Evolutionary conservation across 768 basidiomycete genomes (phyloP), one percentile per base, ranked within the genome.

Genomic region (Termitomyces sp.): DNA sequence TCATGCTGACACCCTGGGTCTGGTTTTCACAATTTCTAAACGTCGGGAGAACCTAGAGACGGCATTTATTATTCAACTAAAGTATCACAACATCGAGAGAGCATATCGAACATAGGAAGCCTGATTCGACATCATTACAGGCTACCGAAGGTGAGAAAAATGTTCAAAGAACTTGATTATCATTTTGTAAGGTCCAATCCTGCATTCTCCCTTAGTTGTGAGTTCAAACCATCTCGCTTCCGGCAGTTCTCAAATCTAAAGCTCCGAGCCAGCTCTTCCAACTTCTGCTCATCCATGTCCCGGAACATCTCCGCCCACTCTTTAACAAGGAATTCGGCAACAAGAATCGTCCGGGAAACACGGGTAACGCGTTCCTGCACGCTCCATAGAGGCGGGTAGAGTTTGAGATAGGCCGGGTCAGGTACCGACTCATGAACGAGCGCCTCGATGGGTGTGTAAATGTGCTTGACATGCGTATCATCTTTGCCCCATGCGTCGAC

Each of bases 401-500:
- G 73, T 30, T 72, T 67, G 58, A 77, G 82, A 70, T 81, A 75
- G 61, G 76, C 68, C 34, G 67, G 70, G 31, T 63, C 61, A 11
- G 59, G 57, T 30, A 67, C 7, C 75, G 80, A 49, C 84, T 76
- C 65, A 82, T 80, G 44, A 71, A 91, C 76, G 61, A 83, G 87
- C 27, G 87, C 72, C 60, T 84, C 72, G 59, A 91, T 73, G 13
- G 88, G 88, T 57, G 83, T 66, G 72, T 89, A 91, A 53, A 87
- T 69, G 63, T 81, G 69, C 48, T 75, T 75, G 51, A 92, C 82
- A 22, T 72, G 66, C 6, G 73, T 69, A 59, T 82, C 82, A 65
- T 91, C 87, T 12, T 87, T 80, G n/a, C 90, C 89, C 91, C 90
- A 91, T 3, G 85, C 81, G 67, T 92, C 91, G 44, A 84, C 75